Evolutionary conservation across 768 basidiomycete genomes (phyloP).

Genomic region (Tricholomella constricta): DNA sequence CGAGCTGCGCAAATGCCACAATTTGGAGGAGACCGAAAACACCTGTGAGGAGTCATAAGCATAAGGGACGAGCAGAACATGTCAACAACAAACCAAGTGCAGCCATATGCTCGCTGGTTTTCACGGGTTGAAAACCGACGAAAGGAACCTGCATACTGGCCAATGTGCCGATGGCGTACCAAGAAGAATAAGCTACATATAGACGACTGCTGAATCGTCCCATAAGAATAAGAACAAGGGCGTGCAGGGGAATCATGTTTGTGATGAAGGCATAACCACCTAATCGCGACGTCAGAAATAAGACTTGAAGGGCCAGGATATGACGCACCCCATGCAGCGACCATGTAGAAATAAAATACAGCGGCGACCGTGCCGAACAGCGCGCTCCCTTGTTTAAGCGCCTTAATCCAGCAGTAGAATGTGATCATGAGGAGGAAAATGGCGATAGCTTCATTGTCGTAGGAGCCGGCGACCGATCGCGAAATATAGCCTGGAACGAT

Average conservation of each 20-base stretch:
- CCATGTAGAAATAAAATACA: conserved; percentile 99
- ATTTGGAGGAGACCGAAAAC: conserved; percentile 97
- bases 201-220: conserved; percentile 90
- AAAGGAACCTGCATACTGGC: conserved; percentile 99
- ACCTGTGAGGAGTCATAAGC: conserved; percentile 42
- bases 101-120: conserved; percentile 98
- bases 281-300: conserved; percentile 25
- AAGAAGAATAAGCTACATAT: conserved; percentile 94
- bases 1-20: conserved; percentile 88
- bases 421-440: conserved; percentile 99
- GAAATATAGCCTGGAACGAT: conserved; percentile 99
- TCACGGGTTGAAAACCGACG: conserved; percentile 98
- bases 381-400: conserved; percentile 91
- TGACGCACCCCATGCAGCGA: conserved; percentile 95
- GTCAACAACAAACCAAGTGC: conserved; percentile 69
- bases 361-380: conserved; percentile 89
- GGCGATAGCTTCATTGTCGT: conserved; percentile 99
- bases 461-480: conserved; percentile 97
- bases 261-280: conserved; percentile 99
- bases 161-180: conserved; percentile 97
- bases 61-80: neutral
- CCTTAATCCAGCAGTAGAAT: conserved; percentile 96
- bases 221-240: conserved; percentile 94
- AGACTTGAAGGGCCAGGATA: conserved; percentile 3
- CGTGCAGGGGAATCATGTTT: conserved; percentile 99